Conservation (phyloP, 108 stramenopile species). For the Discostella pseudostelligera region DNA sequence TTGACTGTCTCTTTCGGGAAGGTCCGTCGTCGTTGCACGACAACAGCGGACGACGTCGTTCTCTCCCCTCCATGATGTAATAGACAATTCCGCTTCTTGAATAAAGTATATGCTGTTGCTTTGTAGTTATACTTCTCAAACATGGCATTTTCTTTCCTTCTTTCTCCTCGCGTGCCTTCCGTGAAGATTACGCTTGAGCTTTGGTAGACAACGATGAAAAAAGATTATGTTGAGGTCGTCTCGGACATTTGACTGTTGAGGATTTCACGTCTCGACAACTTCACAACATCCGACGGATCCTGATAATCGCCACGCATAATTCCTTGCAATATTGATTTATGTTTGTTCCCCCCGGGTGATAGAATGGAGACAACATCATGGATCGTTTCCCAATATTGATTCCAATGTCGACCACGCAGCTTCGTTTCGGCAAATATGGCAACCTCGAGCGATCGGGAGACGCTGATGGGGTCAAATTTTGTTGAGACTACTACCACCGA, state of each 20-base stretch:
- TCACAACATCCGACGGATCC: slow-evolving; percentile 46
- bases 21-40: too few species aligned
- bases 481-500: slow-evolving; percentile 12
- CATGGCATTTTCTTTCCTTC: too few species aligned
- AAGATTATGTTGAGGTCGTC: too few species aligned
- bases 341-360: slow-evolving; percentile 42
- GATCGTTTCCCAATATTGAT: slow-evolving; percentile 55
- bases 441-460: slow-evolving; percentile 41
- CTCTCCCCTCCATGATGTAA: too few species aligned
- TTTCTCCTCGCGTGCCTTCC: too few species aligned
- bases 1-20: too few species aligned
- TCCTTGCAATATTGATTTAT: slow-evolving; percentile 40
- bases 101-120: too few species aligned
- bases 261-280: slow-evolving; percentile 44
- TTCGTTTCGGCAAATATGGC: slow-evolving; percentile 48
- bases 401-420: slow-evolving; percentile 41
- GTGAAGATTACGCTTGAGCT: too few species aligned
- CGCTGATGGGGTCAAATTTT: slow-evolving; percentile 41
- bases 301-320: slow-evolving; percentile 48
- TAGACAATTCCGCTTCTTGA: too few species aligned
- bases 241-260: not conserved
- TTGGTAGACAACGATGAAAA: too few species aligned
- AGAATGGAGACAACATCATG: slow-evolving; percentile 50
- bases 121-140: too few species aligned
- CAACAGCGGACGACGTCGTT: too few species aligned